A percentile compares a stretch with the other conserved stretches of the same genome.
phyloP scores from a whole-genome alignment of 768 basidiomycete species.

The Boletus speciosus region DNA sequence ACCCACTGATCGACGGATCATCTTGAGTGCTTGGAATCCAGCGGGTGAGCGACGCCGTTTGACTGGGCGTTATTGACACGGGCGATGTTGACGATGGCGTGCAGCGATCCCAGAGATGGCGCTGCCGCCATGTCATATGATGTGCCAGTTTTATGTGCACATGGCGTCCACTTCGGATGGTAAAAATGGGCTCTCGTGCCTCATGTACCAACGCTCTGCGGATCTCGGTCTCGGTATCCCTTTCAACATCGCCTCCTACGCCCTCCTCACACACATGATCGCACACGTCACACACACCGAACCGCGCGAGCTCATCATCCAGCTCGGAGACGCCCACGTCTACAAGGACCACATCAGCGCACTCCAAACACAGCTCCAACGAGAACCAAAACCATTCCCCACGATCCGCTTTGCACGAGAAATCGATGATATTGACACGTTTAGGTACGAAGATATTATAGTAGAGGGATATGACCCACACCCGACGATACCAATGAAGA shows the following conservation, averaged over 20 bases:
- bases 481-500: slow-evolving; percentile 88
- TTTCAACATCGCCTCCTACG: slow-evolving; percentile 99
- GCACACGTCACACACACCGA: slow-evolving; percentile 87
- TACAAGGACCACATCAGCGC: slow-evolving; percentile 90
- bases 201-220: slow-evolving; percentile 97
- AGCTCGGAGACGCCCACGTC: slow-evolving; percentile 97
- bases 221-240: slow-evolving; percentile 97
- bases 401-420: slow-evolving; percentile 70
- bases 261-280: slow-evolving; percentile 95
- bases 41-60: slow-evolving; percentile 55
- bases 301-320: slow-evolving; percentile 87
- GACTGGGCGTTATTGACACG: neutral
- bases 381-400: slow-evolving; percentile 81
- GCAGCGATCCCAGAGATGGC: slow-evolving; percentile 95
- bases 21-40: slow-evolving; percentile 97
- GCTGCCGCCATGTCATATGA: slow-evolving; percentile 96
- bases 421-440: slow-evolving; percentile 73
- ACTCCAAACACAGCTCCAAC: slow-evolving; percentile 73
- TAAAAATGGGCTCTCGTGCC: slow-evolving; percentile 80
- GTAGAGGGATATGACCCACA: slow-evolving; percentile 86
- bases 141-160: slow-evolving; percentile 98
- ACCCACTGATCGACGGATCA: slow-evolving; percentile 91
- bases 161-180: slow-evolving; percentile 54
- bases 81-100: neutral
- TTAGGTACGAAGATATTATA: slow-evolving; percentile 73